Percentiles rank a stretch among this genome's conserved stretches.
These are phyloP conservation scores for Moesziomyces sp. DNA, from an alignment of 1,284 basidiomycete species.

Conservation along the genomic window DNA sequence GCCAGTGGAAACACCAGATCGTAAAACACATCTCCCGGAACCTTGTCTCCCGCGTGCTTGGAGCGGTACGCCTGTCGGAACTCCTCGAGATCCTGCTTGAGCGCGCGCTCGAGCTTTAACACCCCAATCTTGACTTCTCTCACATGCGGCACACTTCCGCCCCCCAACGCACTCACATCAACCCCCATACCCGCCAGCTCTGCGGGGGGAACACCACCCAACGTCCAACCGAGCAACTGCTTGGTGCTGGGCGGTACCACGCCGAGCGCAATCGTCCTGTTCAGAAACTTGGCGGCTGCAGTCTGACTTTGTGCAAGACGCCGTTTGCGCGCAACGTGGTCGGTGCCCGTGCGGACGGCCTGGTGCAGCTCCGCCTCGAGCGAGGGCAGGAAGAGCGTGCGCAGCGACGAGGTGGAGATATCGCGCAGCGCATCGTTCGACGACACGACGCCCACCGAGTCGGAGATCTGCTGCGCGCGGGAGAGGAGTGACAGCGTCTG, in stretches of 20 bases:
- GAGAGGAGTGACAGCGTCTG: constrained; percentile 20
- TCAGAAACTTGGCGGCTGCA: constrained; percentile 33
- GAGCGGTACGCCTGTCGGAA: constrained; percentile 39
- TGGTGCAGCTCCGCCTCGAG: constrained; percentile 41
- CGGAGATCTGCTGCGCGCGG: constrained; percentile 42
- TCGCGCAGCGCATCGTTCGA: constrained; percentile 53
- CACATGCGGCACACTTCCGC: constrained; percentile 8
- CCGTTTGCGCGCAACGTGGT: constrained; percentile 19
- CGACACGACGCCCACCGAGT: constrained; percentile 51
- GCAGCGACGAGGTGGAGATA: constrained; percentile 56
- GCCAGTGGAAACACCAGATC: constrained; percentile 36
- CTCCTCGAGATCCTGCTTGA: constrained; percentile 46
- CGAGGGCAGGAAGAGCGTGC: constrained; percentile 53
- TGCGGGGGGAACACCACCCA: constrained; percentile 2
- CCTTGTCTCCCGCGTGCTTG: constrained; percentile 5
- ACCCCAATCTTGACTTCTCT: constrained; percentile 60
- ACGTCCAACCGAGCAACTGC: constrained; percentile 17
- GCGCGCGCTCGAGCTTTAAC: constrained; percentile 54
- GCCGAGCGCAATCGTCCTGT: constrained; percentile 15
- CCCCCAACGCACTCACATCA: background rate
- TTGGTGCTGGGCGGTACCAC: constrained; percentile 36
- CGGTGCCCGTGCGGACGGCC: constrained; percentile 10
- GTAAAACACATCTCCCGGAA: constrained; percentile 37
- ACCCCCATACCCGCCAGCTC: constrained; percentile 13
- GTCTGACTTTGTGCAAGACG: constrained; percentile 21